phyloP scores from a whole-genome alignment of 2,329 filamentous ascomycete genomes.

The Gaeumannomyces sp. region DNA sequence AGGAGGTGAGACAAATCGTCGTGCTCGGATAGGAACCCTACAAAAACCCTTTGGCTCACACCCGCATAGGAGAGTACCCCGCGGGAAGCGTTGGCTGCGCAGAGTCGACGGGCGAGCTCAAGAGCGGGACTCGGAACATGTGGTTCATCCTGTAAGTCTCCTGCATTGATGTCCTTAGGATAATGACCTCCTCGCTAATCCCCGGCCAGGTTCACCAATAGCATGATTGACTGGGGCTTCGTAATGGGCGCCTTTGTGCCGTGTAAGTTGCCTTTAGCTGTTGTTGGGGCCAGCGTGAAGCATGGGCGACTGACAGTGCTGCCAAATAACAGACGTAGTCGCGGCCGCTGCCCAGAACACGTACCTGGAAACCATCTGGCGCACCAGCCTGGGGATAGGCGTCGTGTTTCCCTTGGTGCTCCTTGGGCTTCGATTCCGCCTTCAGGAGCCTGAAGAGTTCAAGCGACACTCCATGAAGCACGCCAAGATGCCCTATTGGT shows the following conservation, averaged over 20 bases:
- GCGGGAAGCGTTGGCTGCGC: conserved; percentile 79
- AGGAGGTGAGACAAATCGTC: conserved; percentile 43
- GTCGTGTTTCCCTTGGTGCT: conserved; percentile 70
- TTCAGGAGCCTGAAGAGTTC: conserved; percentile 76
- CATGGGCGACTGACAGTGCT: not conserved
- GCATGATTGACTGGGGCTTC: conserved; percentile 54
- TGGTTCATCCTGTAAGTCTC: conserved; percentile 75
- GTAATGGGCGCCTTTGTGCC: conserved; percentile 75
- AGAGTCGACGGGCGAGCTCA: conserved; percentile 78
- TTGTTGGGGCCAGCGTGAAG: not conserved
- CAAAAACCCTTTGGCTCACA: not conserved
- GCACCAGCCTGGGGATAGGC: conserved; percentile 71
- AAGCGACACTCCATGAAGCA: conserved; percentile 63
- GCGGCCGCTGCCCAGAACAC: conserved; percentile 50
- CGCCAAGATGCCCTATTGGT: conserved; percentile 46
- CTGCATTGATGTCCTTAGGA: conserved; percentile 78
- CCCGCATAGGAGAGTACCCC: conserved; percentile 60
- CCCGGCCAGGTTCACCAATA: conserved; percentile 18
- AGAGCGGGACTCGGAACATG: conserved; percentile 71
- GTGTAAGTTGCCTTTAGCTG: conserved; percentile 19
- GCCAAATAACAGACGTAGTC: conserved; percentile 32
- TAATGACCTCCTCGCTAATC: not conserved
- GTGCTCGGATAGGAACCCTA: not conserved
- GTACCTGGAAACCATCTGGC: conserved; percentile 72
- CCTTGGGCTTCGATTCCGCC: conserved; percentile 62